These are phyloP conservation scores for Termitomyces sp. DNA, from an alignment of 1,284 basidiomycete species.

Conservation along the genomic window DNA sequence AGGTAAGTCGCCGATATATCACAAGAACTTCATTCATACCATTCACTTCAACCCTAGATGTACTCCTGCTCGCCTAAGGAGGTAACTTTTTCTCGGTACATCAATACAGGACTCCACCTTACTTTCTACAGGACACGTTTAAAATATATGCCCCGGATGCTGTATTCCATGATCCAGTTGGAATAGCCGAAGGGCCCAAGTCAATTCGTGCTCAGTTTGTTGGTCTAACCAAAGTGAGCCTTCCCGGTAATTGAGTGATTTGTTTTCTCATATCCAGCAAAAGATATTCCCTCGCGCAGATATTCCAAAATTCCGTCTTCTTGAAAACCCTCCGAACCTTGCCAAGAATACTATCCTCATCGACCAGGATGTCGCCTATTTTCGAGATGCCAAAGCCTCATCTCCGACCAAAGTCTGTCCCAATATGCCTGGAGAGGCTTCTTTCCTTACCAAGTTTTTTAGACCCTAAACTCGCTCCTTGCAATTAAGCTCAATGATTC, in stretches of 20 bases:
- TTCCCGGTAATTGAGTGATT: no score
- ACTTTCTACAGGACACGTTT: conserved; percentile 22
- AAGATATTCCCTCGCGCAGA: neutral
- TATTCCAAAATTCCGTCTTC: neutral
- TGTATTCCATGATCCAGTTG: conserved; percentile 46
- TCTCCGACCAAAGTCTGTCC: neutral
- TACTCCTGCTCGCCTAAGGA: neutral
- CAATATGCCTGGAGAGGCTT: neutral
- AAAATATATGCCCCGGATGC: conserved; percentile 39
- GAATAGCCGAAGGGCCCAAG: conserved; percentile 38
- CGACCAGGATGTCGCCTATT: neutral
- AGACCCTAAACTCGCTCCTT: neutral
- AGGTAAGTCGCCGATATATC: neutral
- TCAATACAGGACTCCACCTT: no score
- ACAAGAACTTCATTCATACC: neutral
- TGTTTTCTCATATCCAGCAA: neutral
- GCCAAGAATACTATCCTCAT: neutral
- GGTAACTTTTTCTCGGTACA: neutral
- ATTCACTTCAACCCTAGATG: neutral
- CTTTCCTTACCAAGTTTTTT: neutral
- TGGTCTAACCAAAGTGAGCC: conserved; percentile 29
- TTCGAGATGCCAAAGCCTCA: neutral
- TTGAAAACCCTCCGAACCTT: neutral
- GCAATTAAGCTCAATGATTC: neutral
- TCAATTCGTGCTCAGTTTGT: conserved; percentile 44